phyloP scores from a whole-genome alignment of 1,139 yeast genomes.

The Taphrina wiesneri region DNA sequence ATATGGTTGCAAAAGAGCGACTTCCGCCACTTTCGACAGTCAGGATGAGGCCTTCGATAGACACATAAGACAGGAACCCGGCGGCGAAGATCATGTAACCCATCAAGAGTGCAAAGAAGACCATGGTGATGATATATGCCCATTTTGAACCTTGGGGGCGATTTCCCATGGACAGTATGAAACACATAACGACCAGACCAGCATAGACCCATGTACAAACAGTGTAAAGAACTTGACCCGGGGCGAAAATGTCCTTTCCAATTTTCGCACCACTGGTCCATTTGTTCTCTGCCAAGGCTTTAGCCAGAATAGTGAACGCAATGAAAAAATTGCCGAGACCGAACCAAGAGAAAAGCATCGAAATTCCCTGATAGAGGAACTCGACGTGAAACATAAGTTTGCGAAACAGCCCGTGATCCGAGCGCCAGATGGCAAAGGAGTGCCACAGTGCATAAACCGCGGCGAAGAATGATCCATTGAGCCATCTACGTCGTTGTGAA shows the following conservation, averaged over 20 bases:
- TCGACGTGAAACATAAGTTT: slow-evolving; percentile 67
- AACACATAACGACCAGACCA: slow-evolving; percentile 84
- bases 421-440: slow-evolving; percentile 68
- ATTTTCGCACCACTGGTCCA: slow-evolving; percentile 37
- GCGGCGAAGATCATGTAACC: slow-evolving; percentile 90
- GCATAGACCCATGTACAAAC: slow-evolving; percentile 86
- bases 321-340: slow-evolving; percentile 73
- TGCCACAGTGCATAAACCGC: slow-evolving; percentile 74
- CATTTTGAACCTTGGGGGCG: slow-evolving; percentile 88
- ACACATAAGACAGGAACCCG: slow-evolving; percentile 45
- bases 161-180: slow-evolving; percentile 89
- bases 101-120: slow-evolving; percentile 90
- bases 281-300: slow-evolving; percentile 26
- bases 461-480: slow-evolving; percentile 81
- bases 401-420: slow-evolving; percentile 63
- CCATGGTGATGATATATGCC: slow-evolving; percentile 78
- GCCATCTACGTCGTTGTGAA: slow-evolving; percentile 79
- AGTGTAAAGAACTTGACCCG: slow-evolving; percentile 76
- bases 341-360: slow-evolving; percentile 75
- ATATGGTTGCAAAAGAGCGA: slow-evolving; percentile 47
- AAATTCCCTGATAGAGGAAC: slow-evolving; percentile 66
- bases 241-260: slow-evolving; percentile 50
- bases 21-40: neutral
- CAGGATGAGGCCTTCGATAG: neutral
- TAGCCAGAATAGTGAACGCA: slow-evolving; percentile 55